These are phyloP conservation scores for Arbutus unedo DNA, from an alignment of 148 eudicot species.

Conservation along the genomic window DNA sequence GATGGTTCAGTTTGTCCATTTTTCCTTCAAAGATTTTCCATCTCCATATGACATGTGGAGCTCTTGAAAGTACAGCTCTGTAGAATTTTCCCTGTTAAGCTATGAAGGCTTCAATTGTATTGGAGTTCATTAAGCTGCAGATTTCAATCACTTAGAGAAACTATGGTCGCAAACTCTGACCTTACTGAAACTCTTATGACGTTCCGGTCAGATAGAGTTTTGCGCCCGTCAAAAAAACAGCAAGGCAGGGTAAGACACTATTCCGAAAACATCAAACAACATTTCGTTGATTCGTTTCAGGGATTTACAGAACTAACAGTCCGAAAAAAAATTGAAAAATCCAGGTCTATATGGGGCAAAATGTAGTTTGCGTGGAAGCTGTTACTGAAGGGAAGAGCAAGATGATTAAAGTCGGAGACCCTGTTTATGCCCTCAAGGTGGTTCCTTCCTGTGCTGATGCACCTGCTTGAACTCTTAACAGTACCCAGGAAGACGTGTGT, in stretches of 20 bases:
- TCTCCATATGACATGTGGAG: too few relatives aligned
- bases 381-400: conserved; percentile 39
- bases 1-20: too few relatives aligned
- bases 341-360: conserved; percentile 83
- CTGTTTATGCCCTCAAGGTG: conserved; percentile 45
- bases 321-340: background rate
- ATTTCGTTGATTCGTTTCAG: background rate
- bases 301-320: background rate
- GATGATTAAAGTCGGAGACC: conserved; percentile 71
- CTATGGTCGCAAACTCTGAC: conserved; percentile 54
- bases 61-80: background rate
- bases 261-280: background rate
- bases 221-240: conserved; percentile 61
- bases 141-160: conserved; percentile 23
- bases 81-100: background rate
- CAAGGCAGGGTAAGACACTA: conserved; percentile 54
- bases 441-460: conserved; percentile 64
- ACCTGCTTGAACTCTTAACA: conserved; percentile 36
- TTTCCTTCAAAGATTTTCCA: too few relatives aligned
- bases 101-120: background rate
- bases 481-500: background rate
- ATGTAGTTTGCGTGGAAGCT: conserved; percentile 64
- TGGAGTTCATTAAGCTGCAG: background rate
- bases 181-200: conserved; percentile 47
- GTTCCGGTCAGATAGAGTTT: conserved; percentile 64